A percentile compares a stretch with the other conserved stretches of the same genome.
phyloP scores from a whole-genome alignment of 2,329 filamentous ascomycete genomes.

The Pseudogymnoascus sp. region DNA sequence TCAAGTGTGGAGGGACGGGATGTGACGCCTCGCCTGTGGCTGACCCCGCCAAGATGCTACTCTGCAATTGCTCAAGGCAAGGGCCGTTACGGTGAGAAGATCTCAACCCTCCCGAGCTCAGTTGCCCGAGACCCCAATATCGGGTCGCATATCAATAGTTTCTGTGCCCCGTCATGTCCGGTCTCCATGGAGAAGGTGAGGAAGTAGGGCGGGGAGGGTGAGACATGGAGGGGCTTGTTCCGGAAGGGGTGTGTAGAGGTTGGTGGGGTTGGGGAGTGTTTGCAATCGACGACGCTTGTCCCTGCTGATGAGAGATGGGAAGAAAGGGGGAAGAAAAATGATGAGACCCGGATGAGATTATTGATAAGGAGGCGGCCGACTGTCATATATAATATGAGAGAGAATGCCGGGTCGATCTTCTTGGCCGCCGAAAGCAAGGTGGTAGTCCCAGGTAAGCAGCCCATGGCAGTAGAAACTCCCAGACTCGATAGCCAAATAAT shows the following conservation, averaged over 20 bases:
- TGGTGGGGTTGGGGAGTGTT: background rate
- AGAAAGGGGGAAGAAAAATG: background rate
- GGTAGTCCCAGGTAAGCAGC: too few relatives aligned
- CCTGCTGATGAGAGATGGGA: background rate
- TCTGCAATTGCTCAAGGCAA: background rate
- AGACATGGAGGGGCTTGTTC: background rate
- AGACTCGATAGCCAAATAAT: too few relatives aligned
- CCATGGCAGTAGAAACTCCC: too few relatives aligned
- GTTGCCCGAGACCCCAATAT: background rate
- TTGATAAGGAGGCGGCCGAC: background rate
- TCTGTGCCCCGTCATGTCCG: background rate
- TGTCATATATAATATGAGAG: background rate
- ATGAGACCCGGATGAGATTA: background rate
- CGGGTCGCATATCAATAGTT: background rate
- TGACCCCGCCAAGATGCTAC: background rate
- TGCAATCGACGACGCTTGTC: background rate
- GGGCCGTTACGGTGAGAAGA: background rate
- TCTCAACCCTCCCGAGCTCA: background rate
- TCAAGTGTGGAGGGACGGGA: background rate
- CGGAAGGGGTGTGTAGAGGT: background rate
- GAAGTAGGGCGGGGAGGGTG: background rate
- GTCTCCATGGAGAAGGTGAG: background rate
- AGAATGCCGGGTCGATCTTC: background rate
- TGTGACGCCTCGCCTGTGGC: background rate
- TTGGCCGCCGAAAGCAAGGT: background rate